Conservation (phyloP, 768 basidiomycete species). For the Antrodiella citrinella region DNA sequence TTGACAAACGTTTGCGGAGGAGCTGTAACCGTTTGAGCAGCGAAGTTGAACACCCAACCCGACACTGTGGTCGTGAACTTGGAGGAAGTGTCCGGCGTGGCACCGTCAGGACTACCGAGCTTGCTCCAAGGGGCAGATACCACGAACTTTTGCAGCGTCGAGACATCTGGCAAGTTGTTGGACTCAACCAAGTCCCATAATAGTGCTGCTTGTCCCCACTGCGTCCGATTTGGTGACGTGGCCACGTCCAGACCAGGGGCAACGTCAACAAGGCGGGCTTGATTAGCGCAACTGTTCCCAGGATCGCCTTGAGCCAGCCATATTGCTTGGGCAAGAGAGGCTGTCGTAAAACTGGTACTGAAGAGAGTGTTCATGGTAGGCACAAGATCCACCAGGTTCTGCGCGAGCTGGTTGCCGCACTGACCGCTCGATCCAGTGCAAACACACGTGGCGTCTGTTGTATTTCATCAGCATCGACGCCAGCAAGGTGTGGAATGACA, state of each 20-base stretch:
- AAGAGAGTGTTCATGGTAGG: constrained; percentile 43
- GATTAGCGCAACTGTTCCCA: constrained; percentile 39
- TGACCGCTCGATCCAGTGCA: constrained; percentile 41
- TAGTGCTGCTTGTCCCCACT: constrained; percentile 51
- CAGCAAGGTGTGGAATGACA: no score
- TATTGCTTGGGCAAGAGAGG: constrained; percentile 38
- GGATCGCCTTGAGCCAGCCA: constrained; percentile 42
- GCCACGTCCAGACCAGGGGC: constrained; percentile 33
- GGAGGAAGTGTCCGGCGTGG: constrained; percentile 22
- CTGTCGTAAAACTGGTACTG: constrained; percentile 34
- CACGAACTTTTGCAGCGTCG: constrained; percentile 39
- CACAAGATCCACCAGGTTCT: constrained; percentile 40
- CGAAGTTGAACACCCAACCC: constrained; percentile 56
- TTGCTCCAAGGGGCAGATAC: constrained; percentile 39
- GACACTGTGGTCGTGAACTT: constrained; percentile 35
- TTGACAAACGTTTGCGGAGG: constrained; percentile 36
- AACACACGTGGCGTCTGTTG: constrained; percentile 51
- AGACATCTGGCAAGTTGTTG: constrained; percentile 32
- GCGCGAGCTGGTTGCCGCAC: constrained; percentile 43
- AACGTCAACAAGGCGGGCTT: constrained; percentile 49
- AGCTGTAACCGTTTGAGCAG: constrained; percentile 39
- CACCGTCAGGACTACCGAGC: constrained; percentile 33
- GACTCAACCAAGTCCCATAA: constrained; percentile 53
- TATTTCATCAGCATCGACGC: constrained; percentile 6
- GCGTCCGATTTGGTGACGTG: constrained; percentile 39